Conservation (phyloP, 495 filamentous ascomycete genomes). For the Aspergillus baeticus region DNA sequence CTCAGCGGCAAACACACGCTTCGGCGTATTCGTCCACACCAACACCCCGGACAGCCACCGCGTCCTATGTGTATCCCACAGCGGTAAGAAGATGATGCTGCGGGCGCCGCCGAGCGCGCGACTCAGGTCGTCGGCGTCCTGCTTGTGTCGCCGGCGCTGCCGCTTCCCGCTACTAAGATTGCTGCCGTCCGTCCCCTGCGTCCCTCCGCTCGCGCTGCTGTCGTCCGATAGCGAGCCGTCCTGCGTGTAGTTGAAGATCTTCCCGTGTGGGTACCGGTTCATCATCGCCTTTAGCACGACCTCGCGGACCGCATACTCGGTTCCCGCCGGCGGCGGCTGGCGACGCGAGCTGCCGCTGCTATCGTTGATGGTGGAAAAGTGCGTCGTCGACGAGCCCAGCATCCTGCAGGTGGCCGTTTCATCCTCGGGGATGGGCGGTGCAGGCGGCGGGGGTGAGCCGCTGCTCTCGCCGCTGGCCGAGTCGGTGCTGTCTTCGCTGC, state of each 20-base stretch:
- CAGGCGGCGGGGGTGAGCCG: not conserved
- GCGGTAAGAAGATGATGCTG: constrained; percentile 36
- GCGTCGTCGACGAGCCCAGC: constrained; percentile 22
- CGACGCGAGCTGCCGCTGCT: not conserved
- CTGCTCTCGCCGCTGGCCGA: not conserved
- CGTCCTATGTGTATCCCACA: constrained; percentile 59
- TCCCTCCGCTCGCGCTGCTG: not conserved
- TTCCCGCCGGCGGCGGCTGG: too few species aligned
- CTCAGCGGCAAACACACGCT: constrained; percentile 36
- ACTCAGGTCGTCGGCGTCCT: constrained; percentile 23
- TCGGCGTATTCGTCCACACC: constrained; percentile 49
- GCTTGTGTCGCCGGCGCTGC: constrained; percentile 13
- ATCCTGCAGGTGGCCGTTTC: constrained; percentile 6
- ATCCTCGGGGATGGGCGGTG: not conserved
- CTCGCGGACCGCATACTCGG: constrained; percentile 27
- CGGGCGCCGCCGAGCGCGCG: constrained; percentile 22
- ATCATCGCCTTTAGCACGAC: constrained; percentile 27
- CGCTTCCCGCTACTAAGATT: constrained; percentile 15
- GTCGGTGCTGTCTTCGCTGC: constrained; percentile 20
- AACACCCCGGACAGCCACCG: constrained; percentile 62
- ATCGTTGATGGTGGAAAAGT: constrained; percentile 19
- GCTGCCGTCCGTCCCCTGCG: too few species aligned
- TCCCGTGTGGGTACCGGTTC: constrained; percentile 56
- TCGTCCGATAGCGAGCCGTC: constrained; percentile 28
- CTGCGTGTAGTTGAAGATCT: constrained; percentile 57